Evolutionary conservation across 2,329 filamentous ascomycete genomes (phyloP).

Genomic region (Neoarthrinium moseri): DNA sequence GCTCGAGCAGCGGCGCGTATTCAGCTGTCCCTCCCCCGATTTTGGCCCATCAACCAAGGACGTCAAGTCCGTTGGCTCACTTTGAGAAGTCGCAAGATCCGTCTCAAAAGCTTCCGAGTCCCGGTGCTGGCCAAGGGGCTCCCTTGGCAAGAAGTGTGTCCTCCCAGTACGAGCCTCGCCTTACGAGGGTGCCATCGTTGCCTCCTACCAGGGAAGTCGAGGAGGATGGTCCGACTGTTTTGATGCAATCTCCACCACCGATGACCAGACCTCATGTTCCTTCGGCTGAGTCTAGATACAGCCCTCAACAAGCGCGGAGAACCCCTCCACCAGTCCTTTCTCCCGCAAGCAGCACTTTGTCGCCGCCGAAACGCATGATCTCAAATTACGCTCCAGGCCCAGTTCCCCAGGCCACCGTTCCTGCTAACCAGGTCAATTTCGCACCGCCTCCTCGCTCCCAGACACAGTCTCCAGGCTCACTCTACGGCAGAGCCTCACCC

Average conservation of each 20-base stretch:
- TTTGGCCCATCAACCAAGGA: slow-evolving; percentile 60
- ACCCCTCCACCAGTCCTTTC: slow-evolving; percentile 49
- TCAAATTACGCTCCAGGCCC: slow-evolving; percentile 54
- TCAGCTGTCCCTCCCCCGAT: slow-evolving; percentile 41
- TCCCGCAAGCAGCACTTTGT: slow-evolving; percentile 41
- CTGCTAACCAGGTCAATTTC: slow-evolving; percentile 38
- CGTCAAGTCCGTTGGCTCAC: slow-evolving; percentile 65
- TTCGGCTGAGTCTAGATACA: slow-evolving; percentile 35
- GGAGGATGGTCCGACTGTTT: slow-evolving; percentile 45
- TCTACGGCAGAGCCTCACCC: slow-evolving; percentile 35
- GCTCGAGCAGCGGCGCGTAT: slow-evolving; percentile 39
- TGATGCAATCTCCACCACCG: slow-evolving; percentile 22
- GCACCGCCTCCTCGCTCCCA: slow-evolving; percentile 58
- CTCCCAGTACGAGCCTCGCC: slow-evolving; percentile 51
- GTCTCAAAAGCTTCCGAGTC: slow-evolving; percentile 24
- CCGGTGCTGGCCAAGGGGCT: slow-evolving; percentile 36
- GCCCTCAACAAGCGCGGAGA: slow-evolving; percentile 37
- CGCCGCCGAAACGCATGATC: slow-evolving; percentile 53
- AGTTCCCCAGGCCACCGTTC: slow-evolving; percentile 28
- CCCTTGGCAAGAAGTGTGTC: slow-evolving; percentile 50
- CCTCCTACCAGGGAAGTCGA: slow-evolving; percentile 63
- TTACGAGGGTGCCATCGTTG: slow-evolving; percentile 56
- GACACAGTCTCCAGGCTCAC: slow-evolving; percentile 59
- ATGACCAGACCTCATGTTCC: slow-evolving; percentile 18
- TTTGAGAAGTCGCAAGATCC: slow-evolving; percentile 53